Percentiles rank a stretch among this genome's conserved stretches.
Conservation (phyloP, 257 asterid genomes). For the Mitragyna speciosa region DNA sequence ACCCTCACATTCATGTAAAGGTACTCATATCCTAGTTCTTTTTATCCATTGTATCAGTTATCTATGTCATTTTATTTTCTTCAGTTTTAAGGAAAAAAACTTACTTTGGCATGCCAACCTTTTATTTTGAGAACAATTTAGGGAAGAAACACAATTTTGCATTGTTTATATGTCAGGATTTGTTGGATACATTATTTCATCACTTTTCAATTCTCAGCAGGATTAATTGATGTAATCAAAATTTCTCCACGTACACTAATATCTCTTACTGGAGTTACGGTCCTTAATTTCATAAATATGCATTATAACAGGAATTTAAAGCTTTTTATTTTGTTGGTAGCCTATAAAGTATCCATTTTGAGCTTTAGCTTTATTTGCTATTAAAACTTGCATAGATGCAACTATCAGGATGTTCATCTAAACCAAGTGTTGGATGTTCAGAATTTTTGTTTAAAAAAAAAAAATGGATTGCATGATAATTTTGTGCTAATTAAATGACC, state of each 20-base stretch:
- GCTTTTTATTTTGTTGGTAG: neutral
- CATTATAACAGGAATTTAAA: neutral
- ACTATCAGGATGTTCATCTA: neutral
- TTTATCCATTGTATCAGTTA: neutral
- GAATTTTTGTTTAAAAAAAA: no score
- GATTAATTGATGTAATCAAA: neutral
- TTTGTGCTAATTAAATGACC: neutral
- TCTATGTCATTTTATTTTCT: neutral
- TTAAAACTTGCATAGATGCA: no score
- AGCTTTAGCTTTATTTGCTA: neutral
- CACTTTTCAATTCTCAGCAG: neutral
- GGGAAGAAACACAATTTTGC: neutral
- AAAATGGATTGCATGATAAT: neutral
- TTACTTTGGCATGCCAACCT: neutral
- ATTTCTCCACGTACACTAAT: neutral
- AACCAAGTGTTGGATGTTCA: no score
- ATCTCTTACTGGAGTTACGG: neutral
- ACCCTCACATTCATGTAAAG: slow-evolving; percentile 81
- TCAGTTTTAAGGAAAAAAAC: neutral
- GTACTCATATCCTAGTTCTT: slow-evolving; percentile 32
- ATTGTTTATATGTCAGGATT: neutral
- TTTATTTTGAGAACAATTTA: neutral
- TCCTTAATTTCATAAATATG: no score
- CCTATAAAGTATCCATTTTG: no score
- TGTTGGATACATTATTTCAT: neutral